Evolutionary conservation across 1,139 yeast species (phyloP).

Genomic region (Saccharomyces hybrid): DNA sequence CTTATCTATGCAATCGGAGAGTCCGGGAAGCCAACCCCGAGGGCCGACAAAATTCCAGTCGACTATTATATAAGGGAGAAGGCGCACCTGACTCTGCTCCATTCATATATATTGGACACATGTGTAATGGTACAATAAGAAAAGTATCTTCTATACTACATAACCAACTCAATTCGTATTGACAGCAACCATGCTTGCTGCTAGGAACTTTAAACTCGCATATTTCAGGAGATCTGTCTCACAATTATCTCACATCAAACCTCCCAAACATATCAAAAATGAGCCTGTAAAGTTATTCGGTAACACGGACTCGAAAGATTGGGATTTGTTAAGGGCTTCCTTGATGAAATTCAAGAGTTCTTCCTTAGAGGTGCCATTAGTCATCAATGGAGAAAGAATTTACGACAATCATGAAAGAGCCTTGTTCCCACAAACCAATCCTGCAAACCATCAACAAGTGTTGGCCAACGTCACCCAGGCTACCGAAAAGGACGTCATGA

Average conservation of each 20-base stretch:
- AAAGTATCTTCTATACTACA: not conserved
- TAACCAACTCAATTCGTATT: not conserved
- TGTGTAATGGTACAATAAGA: not conserved
- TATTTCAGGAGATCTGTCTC: conserved; percentile 18
- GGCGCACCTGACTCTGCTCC: not conserved
- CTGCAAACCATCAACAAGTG: conserved; percentile 64
- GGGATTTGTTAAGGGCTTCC: conserved; percentile 72
- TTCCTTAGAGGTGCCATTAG: conserved; percentile 69
- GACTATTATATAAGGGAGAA: not conserved
- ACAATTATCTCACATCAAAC: conserved; percentile 29
- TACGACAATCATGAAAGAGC: conserved; percentile 34
- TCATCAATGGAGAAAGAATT: conserved; percentile 69
- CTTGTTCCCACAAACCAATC: conserved; percentile 52
- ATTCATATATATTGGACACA: not conserved
- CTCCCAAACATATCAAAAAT: conserved; percentile 51
- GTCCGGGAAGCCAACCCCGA: not conserved
- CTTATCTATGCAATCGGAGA: not conserved
- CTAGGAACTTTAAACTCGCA: not conserved
- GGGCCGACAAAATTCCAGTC: not conserved
- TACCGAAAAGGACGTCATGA: conserved; percentile 48
- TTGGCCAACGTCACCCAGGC: conserved; percentile 81
- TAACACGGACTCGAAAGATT: conserved; percentile 56
- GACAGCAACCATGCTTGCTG: not conserved
- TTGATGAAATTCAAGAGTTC: conserved; percentile 54
- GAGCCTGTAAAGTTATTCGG: conserved; percentile 58